phyloP scores from a whole-genome alignment of 2,329 filamentous ascomycete genomes.

The Pyrenophora graminea region DNA sequence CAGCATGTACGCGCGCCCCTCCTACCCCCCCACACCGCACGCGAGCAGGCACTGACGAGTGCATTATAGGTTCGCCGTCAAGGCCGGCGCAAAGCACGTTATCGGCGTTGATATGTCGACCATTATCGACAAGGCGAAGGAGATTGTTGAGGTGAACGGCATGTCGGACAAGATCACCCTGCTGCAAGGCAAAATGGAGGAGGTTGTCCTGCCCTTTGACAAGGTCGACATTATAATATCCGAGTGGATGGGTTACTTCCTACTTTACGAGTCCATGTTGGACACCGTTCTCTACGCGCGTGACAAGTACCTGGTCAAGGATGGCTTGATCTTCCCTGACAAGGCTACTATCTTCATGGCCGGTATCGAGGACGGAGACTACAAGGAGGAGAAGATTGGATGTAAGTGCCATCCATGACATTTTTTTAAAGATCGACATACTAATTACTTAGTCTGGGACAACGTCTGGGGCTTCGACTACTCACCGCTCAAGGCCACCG shows the following conservation, averaged over 20 bases:
- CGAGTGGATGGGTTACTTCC: constrained; percentile 99
- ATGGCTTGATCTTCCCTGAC: constrained; percentile 96
- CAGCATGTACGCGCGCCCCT: constrained; percentile 74
- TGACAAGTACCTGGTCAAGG: constrained; percentile 84
- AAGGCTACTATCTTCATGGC: constrained; percentile 98
- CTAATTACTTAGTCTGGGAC: constrained; percentile 79
- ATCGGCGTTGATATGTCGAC: constrained; percentile 99
- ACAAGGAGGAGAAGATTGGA: constrained; percentile 99
- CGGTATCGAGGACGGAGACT: constrained; percentile 97
- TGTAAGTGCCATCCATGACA: constrained; percentile 59
- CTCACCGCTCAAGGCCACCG: constrained; percentile 87
- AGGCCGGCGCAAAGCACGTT: constrained; percentile 95
- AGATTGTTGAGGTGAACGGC: constrained; percentile 92
- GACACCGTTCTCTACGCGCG: constrained; percentile 97
- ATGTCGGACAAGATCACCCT: constrained; percentile 96
- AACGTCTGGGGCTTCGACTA: constrained; percentile 99
- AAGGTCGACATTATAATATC: constrained; percentile 99
- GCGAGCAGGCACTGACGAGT: constrained; percentile 27
- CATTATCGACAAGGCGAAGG: constrained; percentile 96
- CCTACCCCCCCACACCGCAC: constrained; percentile 10
- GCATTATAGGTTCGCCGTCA: constrained; percentile 82
- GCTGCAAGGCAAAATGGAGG: constrained; percentile 99
- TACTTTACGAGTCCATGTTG: constrained; percentile 98
- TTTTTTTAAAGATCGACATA: no score
- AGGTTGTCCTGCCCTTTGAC: constrained; percentile 88